phyloP scores from a whole-genome alignment of 2,329 filamentous ascomycete species.

The Trichoderma semiorbis region DNA sequence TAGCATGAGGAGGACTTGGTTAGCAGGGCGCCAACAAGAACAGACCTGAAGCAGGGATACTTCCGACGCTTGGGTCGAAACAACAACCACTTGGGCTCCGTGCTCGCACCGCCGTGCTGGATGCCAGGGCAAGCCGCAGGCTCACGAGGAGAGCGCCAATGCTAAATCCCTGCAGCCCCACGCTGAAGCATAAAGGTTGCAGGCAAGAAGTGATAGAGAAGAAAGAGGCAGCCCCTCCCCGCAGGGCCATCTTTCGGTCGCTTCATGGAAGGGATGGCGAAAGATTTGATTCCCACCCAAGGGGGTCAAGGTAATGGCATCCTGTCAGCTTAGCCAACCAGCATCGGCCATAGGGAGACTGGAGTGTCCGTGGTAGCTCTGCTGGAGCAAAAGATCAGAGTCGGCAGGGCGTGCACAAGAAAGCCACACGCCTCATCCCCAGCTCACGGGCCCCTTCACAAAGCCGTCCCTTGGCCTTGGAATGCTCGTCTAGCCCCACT shows the following conservation, averaged over 20 bases:
- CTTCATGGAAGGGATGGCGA: constrained; percentile 32
- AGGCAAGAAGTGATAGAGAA: not conserved
- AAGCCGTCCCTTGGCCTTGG: constrained; percentile 16
- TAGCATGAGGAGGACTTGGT: not conserved
- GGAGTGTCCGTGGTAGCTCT: constrained; percentile 8
- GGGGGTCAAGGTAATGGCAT: constrained; percentile 25
- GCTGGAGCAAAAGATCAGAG: constrained; percentile 1
- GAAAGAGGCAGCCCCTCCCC: not conserved
- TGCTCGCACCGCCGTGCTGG: constrained; percentile 23
- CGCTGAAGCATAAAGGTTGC: not conserved
- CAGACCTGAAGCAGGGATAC: not conserved
- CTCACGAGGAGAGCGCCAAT: constrained; percentile 13
- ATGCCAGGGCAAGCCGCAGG: constrained; percentile 13
- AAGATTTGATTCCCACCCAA: constrained; percentile 25
- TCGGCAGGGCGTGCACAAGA: not conserved
- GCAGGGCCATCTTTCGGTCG: constrained; percentile 4
- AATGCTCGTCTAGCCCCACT: constrained; percentile 8
- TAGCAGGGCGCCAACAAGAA: constrained; percentile 10
- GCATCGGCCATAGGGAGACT: constrained; percentile 11
- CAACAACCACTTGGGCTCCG: constrained; percentile 8
- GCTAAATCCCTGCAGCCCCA: not conserved
- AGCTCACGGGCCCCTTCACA: not conserved
- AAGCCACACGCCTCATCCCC: not conserved
- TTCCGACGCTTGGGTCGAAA: constrained; percentile 16
- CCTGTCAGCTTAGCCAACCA: constrained; percentile 15